Evolutionary conservation across 73 alveolate species (phyloP), one percentile per base, ranked within the genome.

Genomic region (Paramecium tetraurelia): DNA sequence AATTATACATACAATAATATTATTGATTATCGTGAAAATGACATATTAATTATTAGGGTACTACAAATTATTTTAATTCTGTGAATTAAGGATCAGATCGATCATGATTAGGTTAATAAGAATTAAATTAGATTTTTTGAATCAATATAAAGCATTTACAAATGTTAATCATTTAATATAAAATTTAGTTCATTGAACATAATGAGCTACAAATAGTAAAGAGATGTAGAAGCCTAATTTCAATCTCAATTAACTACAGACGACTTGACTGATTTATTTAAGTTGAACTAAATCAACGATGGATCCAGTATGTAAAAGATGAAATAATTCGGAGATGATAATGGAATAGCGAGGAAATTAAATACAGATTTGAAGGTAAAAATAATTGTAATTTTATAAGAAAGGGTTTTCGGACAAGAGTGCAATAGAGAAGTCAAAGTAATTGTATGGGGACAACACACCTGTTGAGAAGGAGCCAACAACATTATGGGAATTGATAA

Each of bases 401-500:
- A 86, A 86, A 59, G 95, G 95, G 7, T 85, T 90, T 27, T 14
- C 14, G 20, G 31, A 44, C 21, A 53, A 90, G 46, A 57, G 59
- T 33, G 88, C 18, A 6, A n/a, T 77, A 11, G 29, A 31, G 87
- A 46, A 44, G 16, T 35, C 85, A 29, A 57, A 93, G 58, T 14
- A 90, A 44, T 12, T 24, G 8, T 90, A 46, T 85, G 95, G 95
- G 14, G 33, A 38, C 4, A 90, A 90, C 24, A 44, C 50, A 50
- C 93, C 87, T 3, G 35, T 70, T 21, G 93, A 50, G n/a, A 90
- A 84, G 33, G 93, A 90, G 72, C 87, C 53, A 27, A 46, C 85
- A 10, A 85, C 95, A 4, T 90, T 90, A 36, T 43, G 72, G 0
- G 96, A 93, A n/a, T 31, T 93, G 83, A 85, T 98, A 12, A 63